phyloP scores from a whole-genome alignment of 2,329 filamentous ascomycete species.

The Aspergillus persii region DNA sequence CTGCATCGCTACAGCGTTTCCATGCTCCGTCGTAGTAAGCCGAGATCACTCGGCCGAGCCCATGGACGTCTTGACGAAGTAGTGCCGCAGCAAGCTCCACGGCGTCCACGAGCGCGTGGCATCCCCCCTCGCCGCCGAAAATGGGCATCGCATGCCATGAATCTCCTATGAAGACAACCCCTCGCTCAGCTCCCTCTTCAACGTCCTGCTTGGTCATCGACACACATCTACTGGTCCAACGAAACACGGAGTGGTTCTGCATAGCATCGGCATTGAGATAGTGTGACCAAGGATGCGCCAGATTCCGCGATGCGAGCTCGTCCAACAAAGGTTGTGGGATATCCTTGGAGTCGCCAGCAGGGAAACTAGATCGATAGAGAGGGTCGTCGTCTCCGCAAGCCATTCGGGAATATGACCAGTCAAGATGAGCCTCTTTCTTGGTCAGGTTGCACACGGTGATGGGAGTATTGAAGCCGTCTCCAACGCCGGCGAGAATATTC shows the following conservation, averaged over 20 bases:
- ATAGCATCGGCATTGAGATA: slow-evolving; percentile 8
- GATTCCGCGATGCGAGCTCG: slow-evolving; percentile 4
- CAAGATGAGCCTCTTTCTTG: slow-evolving; percentile 5
- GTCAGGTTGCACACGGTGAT: slow-evolving; percentile 10
- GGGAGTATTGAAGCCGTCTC: slow-evolving; percentile 12
- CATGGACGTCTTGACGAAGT: not conserved
- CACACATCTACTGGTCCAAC: slow-evolving; percentile 8
- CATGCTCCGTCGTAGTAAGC: slow-evolving; percentile 6
- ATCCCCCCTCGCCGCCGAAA: slow-evolving; percentile 10
- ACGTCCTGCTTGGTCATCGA: slow-evolving; percentile 2
- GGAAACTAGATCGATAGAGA: not conserved
- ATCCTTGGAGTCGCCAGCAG: no score
- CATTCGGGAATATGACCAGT: slow-evolving; percentile 12
- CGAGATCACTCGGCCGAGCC: not conserved
- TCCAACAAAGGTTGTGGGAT: not conserved
- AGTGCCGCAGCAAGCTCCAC: slow-evolving; percentile 8
- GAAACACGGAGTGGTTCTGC: slow-evolving; percentile 4
- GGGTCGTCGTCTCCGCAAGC: not conserved
- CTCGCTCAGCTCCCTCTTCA: not conserved
- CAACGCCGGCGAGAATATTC: slow-evolving; percentile 8
- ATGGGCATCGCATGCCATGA: slow-evolving; percentile 16
- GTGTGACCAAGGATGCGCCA: slow-evolving; percentile 9
- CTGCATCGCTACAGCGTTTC: slow-evolving; percentile 8
- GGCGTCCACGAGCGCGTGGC: slow-evolving; percentile 10
- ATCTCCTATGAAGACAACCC: slow-evolving; percentile 7